Evolutionary conservation across 495 filamentous ascomycete species (phyloP).

Genomic region (Hyaloscypha bicolor): DNA sequence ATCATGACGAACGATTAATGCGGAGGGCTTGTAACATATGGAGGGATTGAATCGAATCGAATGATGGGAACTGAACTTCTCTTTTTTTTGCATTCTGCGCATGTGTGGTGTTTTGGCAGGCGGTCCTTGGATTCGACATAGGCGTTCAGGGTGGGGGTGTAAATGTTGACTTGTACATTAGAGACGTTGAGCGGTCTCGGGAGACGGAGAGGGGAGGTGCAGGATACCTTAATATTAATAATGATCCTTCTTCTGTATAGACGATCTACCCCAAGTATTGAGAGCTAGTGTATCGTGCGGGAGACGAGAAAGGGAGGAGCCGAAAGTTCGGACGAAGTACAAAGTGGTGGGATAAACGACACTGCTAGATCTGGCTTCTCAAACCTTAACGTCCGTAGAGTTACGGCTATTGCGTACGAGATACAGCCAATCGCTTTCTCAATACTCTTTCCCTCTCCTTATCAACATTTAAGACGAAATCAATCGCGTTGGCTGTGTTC

Average conservation of each 20-base stretch:
- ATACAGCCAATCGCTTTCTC: neutral
- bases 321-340: neutral
- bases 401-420: neutral
- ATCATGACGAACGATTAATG: slow-evolving; percentile 4
- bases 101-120: slow-evolving; percentile 12
- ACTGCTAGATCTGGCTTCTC: neutral
- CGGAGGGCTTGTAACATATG: slow-evolving; percentile 19
- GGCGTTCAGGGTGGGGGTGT: slow-evolving; percentile 1
- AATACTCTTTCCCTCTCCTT: neutral
- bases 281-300: neutral
- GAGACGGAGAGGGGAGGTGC: slow-evolving; percentile 3
- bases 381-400: neutral
- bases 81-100: slow-evolving; percentile 20
- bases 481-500: neutral
- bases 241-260: neutral
- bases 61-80: neutral
- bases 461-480: neutral
- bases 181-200: neutral
- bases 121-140: slow-evolving; percentile 11
- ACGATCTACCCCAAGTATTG: neutral
- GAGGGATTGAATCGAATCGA: neutral
- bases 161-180: slow-evolving; percentile 7
- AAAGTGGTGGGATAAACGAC: neutral
- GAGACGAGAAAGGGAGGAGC: neutral
- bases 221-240: slow-evolving; percentile 20